Evolutionary conservation across 768 basidiomycete genomes (phyloP).

Genomic region (Filobasidium floriforme): DNA sequence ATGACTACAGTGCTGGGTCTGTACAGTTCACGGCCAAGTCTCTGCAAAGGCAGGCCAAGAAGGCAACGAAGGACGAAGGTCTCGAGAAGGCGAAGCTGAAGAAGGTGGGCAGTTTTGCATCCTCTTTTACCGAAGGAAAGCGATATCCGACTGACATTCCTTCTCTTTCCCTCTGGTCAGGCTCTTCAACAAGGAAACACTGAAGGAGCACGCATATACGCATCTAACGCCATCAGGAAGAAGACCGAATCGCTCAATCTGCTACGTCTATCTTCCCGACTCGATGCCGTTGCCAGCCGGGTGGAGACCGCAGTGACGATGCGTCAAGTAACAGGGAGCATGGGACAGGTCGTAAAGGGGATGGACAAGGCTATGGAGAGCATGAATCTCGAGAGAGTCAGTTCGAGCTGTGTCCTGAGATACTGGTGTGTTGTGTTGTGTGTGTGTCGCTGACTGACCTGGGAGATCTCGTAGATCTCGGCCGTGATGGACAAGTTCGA

Average conservation of each 20-base stretch:
- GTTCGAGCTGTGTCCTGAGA: constrained; percentile 32
- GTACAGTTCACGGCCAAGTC: constrained; percentile 93
- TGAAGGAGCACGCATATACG: constrained; percentile 95
- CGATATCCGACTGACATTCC: background rate
- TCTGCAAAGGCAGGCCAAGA: constrained; percentile 87
- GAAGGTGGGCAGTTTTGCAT: constrained; percentile 56
- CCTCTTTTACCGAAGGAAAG: background rate
- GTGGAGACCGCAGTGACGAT: constrained; percentile 99
- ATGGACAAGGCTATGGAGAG: constrained; percentile 99
- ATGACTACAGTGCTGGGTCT: no score
- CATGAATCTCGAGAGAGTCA: constrained; percentile 94
- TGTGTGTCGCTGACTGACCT: background rate
- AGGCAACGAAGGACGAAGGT: constrained; percentile 91
- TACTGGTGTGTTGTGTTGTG: no score
- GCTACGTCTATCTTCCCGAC: constrained; percentile 76
- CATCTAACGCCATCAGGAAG: constrained; percentile 95
- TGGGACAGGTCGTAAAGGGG: constrained; percentile 90
- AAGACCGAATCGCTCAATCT: constrained; percentile 90
- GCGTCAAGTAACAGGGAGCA: constrained; percentile 82
- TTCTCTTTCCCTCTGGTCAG: constrained; percentile 48
- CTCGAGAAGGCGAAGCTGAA: constrained; percentile 82
- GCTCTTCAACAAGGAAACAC: constrained; percentile 93
- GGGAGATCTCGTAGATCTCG: constrained; percentile 61
- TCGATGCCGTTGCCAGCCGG: constrained; percentile 92
- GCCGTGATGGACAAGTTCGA: constrained; percentile 99